A percentile compares a stretch with the other conserved stretches of the same genome.
Evolutionary conservation across 805 yeast genomes (phyloP).

Genomic region (Ogataea philodendri): DNA sequence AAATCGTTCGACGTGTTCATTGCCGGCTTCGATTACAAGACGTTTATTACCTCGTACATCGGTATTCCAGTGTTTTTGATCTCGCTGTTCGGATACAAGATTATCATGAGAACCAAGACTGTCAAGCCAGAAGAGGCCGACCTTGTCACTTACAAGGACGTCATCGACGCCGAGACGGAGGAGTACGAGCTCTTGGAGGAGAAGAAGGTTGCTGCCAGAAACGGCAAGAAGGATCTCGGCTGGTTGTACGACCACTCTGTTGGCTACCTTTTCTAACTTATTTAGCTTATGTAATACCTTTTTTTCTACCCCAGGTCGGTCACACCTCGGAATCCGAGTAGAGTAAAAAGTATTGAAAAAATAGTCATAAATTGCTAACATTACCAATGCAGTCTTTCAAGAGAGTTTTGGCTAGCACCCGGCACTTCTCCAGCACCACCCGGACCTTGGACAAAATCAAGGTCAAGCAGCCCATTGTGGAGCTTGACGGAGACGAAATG

Average conservation of each 20-base stretch:
- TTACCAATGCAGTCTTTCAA: constrained; percentile 6
- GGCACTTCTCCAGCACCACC: constrained; percentile 29
- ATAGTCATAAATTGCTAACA: background rate
- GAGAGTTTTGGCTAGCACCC: constrained; percentile 9
- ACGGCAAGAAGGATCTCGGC: constrained; percentile 18
- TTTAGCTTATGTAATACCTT: constrained; percentile 8
- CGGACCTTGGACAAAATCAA: constrained; percentile 51
- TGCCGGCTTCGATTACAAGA: constrained; percentile 53
- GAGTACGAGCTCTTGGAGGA: constrained; percentile 28
- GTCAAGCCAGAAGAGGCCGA: constrained; percentile 59
- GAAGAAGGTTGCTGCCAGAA: constrained; percentile 18
- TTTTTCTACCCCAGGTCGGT: background rate
- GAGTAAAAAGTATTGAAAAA: constrained; percentile 6
- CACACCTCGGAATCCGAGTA: constrained; percentile 9
- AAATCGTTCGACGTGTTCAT: constrained; percentile 75
- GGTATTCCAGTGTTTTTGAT: constrained; percentile 65
- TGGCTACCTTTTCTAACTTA: constrained; percentile 28
- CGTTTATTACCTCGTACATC: constrained; percentile 75
- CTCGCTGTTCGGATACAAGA: constrained; percentile 58
- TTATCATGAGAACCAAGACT: constrained; percentile 47
- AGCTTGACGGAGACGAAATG: constrained; percentile 84
- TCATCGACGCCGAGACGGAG: constrained; percentile 52
- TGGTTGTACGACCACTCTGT: constrained; percentile 34
- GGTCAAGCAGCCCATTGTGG: constrained; percentile 73
- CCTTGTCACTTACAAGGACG: constrained; percentile 53